Conservation (phyloP, 1,284 basidiomycete species). For the Thecaphora frezii region DNA sequence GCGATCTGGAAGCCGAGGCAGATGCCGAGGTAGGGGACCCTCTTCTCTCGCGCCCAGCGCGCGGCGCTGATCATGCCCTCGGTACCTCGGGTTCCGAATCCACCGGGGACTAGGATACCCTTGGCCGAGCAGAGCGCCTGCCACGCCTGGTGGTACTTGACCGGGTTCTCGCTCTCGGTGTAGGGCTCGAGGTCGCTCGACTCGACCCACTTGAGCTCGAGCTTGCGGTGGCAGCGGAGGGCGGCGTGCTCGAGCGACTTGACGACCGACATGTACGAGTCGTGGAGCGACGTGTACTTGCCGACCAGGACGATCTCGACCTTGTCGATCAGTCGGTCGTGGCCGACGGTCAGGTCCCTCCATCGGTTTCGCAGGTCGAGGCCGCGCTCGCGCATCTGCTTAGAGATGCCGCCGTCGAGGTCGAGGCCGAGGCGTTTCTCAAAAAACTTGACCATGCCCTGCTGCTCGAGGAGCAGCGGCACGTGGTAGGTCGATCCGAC, state of each 20-base stretch:
- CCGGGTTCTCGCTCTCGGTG: constrained; percentile 76
- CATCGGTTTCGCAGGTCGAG: constrained; percentile 71
- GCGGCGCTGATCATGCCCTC: constrained; percentile 98
- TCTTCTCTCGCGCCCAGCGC: constrained; percentile 93
- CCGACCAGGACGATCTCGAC: constrained; percentile 92
- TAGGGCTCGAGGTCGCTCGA: constrained; percentile 87
- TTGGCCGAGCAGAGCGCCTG: constrained; percentile 81
- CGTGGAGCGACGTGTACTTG: constrained; percentile 95
- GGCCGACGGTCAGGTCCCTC: constrained; percentile 80
- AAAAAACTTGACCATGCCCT: constrained; percentile 86
- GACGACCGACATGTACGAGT: constrained; percentile 97
- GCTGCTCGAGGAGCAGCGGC: constrained; percentile 85
- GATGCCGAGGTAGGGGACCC: constrained; percentile 91
- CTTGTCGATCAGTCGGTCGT: constrained; percentile 87
- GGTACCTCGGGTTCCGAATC: constrained; percentile 88
- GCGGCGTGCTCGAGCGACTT: constrained; percentile 97
- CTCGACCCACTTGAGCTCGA: constrained; percentile 74
- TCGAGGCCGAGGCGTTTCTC: constrained; percentile 77
- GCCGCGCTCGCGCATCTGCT: constrained; percentile 69
- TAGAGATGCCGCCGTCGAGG: constrained; percentile 65
- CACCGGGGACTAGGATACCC: constrained; percentile 70
- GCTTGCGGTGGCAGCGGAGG: constrained; percentile 81
- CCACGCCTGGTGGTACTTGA: constrained; percentile 95
- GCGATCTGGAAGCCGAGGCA: constrained; percentile 98
- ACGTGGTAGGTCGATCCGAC: constrained; percentile 97